Percentiles rank a stretch among this genome's conserved stretches.
These are phyloP conservation scores for Pseudotsuga menziesii DNA, from an alignment of 75 land plant genomes.

Conservation along the genomic window DNA sequence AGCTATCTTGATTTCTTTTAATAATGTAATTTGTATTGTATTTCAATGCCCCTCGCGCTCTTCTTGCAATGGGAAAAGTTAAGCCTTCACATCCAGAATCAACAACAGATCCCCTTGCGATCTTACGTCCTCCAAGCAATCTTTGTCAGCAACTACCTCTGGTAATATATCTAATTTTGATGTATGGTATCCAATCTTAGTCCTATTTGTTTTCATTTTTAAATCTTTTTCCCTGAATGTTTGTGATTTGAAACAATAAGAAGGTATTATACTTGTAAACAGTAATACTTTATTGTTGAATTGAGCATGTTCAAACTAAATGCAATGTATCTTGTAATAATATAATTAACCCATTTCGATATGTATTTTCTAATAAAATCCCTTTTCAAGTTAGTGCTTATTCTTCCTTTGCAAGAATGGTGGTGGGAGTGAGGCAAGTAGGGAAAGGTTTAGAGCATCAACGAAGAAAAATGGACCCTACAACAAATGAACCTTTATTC, in stretches of 20 bases:
- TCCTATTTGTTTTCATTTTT: not conserved
- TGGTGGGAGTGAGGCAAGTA: too few species aligned
- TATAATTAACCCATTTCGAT: not conserved
- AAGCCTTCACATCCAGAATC: constrained; percentile 79
- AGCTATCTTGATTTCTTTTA: not conserved
- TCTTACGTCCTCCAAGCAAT: constrained; percentile 77
- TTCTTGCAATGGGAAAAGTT: constrained; percentile 85
- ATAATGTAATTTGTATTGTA: constrained; percentile 9
- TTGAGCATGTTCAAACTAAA: not conserved
- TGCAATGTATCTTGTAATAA: not conserved
- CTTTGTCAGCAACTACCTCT: constrained; percentile 72
- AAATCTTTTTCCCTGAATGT: not conserved
- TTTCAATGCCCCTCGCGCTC: constrained; percentile 90
- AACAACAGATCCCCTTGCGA: constrained; percentile 73
- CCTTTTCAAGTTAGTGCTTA: too few species aligned
- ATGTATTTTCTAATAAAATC: not conserved
- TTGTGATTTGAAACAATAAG: not conserved
- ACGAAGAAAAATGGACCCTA: too few species aligned
- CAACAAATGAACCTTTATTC: too few species aligned
- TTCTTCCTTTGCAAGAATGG: too few species aligned
- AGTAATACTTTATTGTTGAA: not conserved
- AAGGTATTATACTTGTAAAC: not conserved
- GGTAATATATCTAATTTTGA: constrained; percentile 33
- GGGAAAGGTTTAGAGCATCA: too few species aligned
- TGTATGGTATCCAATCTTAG: not conserved